A percentile compares a stretch with the other conserved stretches of the same genome.
Evolutionary conservation across 2,329 filamentous ascomycete species (phyloP).

Genomic region (Xylariales sp.): DNA sequence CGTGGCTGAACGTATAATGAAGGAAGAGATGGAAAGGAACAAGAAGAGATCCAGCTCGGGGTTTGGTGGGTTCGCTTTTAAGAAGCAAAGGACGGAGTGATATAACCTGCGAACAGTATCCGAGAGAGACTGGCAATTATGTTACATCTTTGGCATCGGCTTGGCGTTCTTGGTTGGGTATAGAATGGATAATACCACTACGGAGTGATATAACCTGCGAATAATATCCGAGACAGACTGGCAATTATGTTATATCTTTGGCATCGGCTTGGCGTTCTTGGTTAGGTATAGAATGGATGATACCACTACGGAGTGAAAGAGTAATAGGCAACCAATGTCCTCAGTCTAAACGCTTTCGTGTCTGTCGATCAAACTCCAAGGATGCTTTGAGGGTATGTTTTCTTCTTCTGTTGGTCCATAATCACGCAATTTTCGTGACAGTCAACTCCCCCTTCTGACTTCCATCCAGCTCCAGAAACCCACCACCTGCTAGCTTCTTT

Average conservation of each 20-base stretch:
- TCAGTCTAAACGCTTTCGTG: too few species aligned
- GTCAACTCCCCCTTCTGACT: slow-evolving; percentile 41
- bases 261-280: not conserved
- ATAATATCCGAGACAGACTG: not conserved
- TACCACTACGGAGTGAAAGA: not conserved
- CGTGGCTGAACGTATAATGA: slow-evolving; percentile 85
- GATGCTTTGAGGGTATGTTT: too few species aligned
- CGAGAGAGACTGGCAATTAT: not conserved
- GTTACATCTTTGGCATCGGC: not conserved
- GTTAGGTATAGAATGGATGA: not conserved
- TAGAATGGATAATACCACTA: not conserved
- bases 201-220: not conserved
- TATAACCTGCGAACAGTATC: not conserved
- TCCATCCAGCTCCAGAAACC: slow-evolving; percentile 46
- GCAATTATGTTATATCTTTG: not conserved
- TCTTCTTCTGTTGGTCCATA: too few species aligned
- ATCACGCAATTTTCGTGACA: slow-evolving; percentile 47
- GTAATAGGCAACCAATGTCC: too few species aligned
- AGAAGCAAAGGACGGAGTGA: slow-evolving; percentile 43
- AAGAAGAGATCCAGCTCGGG: slow-evolving; percentile 57
- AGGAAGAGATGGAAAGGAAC: slow-evolving; percentile 72
- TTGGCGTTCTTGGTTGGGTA: not conserved
- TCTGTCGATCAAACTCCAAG: too few species aligned
- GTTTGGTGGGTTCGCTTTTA: slow-evolving; percentile 39
- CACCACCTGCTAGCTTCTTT: slow-evolving; percentile 41